phyloP scores from a whole-genome alignment of 108 stramenopile genomes.

The Nitzschia sp. region DNA sequence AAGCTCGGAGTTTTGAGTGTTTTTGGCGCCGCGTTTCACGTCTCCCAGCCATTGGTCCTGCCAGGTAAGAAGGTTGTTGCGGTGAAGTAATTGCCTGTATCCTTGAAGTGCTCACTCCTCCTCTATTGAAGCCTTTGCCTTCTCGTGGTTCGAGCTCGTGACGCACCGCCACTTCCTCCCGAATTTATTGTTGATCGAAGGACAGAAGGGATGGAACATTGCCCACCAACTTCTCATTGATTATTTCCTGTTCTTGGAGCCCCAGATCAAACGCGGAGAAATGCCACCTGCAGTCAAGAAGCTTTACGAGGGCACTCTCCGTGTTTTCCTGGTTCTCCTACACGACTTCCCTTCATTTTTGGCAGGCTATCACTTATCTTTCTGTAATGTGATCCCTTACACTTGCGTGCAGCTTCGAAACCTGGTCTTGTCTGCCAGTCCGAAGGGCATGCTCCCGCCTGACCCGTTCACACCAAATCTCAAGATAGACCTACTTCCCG shows the following conservation, averaged over 20 bases:
- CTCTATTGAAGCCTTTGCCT: slow-evolving; percentile 80
- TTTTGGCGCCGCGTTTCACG: slow-evolving; percentile 92
- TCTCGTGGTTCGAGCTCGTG: slow-evolving; percentile 98
- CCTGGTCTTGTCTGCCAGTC: slow-evolving; percentile 95
- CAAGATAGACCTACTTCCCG: slow-evolving; percentile 96
- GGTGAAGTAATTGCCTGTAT: background rate
- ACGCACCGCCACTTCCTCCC: slow-evolving; percentile 97
- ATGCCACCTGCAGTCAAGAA: slow-evolving; percentile 87
- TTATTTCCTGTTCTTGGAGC: slow-evolving; percentile 93
- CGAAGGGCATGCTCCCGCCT: slow-evolving; percentile 94
- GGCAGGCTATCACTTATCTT: slow-evolving; percentile 93
- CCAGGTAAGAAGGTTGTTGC: slow-evolving; percentile 62
- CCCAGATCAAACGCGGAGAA: slow-evolving; percentile 81
- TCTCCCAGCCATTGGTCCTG: slow-evolving; percentile 92
- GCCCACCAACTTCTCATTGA: slow-evolving; percentile 96
- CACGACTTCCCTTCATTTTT: slow-evolving; percentile 99
- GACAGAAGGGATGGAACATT: slow-evolving; percentile 92
- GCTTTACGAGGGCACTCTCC: slow-evolving; percentile 96
- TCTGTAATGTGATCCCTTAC: slow-evolving; percentile 98
- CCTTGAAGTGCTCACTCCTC: background rate
- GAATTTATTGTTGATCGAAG: slow-evolving; percentile 85
- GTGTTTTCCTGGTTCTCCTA: slow-evolving; percentile 94
- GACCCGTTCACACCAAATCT: slow-evolving; percentile 99
- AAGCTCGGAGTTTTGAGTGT: slow-evolving; percentile 80
- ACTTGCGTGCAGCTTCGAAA: slow-evolving; percentile 98